Evolutionary conservation across 495 filamentous ascomycete genomes (phyloP), one percentile per base, ranked within the genome.

Genomic region (Podospora bellae-mahoneyi): DNA sequence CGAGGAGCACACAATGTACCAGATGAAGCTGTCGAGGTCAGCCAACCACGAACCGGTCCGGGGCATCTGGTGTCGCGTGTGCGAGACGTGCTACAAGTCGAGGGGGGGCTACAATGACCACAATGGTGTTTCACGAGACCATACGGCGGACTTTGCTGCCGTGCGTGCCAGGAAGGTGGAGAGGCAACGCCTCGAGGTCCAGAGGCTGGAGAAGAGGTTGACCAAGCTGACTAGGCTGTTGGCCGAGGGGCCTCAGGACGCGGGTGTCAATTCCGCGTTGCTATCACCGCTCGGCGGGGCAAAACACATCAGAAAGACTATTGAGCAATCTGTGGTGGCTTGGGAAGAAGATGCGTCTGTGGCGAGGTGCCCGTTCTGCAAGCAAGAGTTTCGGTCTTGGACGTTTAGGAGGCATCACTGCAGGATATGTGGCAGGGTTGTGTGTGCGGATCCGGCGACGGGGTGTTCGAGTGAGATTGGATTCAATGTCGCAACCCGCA

Each of bases 1-100:
- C 79, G 94, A 98, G 75, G 92, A 96, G 71, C 96, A 99, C 80
- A 97, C 94, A 34, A 97, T 97, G 95, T 99, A 98, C 73, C 94
- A 98, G 80, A 98, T 98, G 91, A 97, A 95, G 84, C 86, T 99
- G 20, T 97, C 92, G 10, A 84, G 94, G 60, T 89, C 92, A 5
- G 95, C 96, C 4, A 86, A 89, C 69, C 92, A 96, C 81, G 96
- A 99, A 70, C 96, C 96, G 0, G 90, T 97, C 0, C 81, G 96
- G 69, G 95, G 95, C 1, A 84, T 94, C 66, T 99, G 95, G 95
- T 96, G 91, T 74, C 80, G 95, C 39, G 94, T 97, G 4, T 99
- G 95, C 76, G 96, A 98, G 78, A 98, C 95, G 28, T 99, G 95
- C 77, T 99, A 94, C 79, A 98, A 97, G 80, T 95, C 92, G 20